These are phyloP conservation scores for Daldinia concentrica DNA, from an alignment of 495 filamentous ascomycete genomes.

Conservation along the genomic window DNA sequence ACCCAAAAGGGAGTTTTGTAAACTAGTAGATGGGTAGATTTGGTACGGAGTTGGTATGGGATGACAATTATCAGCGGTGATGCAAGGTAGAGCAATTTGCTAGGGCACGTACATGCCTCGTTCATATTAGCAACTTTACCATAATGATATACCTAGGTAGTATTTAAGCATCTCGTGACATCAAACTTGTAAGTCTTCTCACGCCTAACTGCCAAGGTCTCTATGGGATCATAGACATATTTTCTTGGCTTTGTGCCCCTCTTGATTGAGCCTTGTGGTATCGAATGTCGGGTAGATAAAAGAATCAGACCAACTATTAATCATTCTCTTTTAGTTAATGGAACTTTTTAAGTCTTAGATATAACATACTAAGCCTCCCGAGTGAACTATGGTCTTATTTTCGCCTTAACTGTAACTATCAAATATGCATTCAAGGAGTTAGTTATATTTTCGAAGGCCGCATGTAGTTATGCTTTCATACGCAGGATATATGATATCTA, in stretches of 20 bases:
- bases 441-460: no score
- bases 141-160: not conserved
- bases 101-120: not conserved
- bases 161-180: not conserved
- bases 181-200: not conserved
- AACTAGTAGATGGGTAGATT: not conserved
- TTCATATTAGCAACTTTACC: not conserved
- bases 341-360: not conserved
- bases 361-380: not conserved
- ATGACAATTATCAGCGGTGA: not conserved
- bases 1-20: not conserved
- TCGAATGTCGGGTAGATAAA: not conserved
- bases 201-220: not conserved
- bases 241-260: not conserved
- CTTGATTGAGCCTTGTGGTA: not conserved
- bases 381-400: no score
- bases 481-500: no score
- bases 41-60: constrained; percentile 7
- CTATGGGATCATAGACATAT: not conserved
- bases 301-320: not conserved
- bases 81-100: constrained; percentile 1
- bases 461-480: no score
- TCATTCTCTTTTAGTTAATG: not conserved
- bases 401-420: no score
- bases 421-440: no score